Conservation (phyloP, 2,329 filamentous ascomycete genomes). For the Ophiocordyceps sinensis region DNA sequence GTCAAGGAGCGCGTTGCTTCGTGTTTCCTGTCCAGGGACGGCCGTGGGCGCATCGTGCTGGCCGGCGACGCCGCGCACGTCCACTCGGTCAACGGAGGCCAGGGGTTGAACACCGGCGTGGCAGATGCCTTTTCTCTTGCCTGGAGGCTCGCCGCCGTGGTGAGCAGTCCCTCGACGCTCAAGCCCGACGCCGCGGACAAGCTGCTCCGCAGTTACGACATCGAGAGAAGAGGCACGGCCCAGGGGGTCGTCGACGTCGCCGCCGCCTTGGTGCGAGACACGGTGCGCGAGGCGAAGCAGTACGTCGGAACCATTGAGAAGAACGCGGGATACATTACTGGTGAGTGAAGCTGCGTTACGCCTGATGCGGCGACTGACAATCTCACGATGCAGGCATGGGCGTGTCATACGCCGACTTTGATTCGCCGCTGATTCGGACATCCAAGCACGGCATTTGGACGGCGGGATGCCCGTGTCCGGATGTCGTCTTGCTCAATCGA, state of each 20-base stretch:
- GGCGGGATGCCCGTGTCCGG: constrained; percentile 22
- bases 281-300: constrained; percentile 24
- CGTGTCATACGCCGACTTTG: constrained; percentile 21
- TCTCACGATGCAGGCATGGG: constrained; percentile 18
- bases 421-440: constrained; percentile 18
- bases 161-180: constrained; percentile 10
- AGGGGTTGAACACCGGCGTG: constrained; percentile 44
- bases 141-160: constrained; percentile 30
- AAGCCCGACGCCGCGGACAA: constrained; percentile 7
- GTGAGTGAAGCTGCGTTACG: constrained; percentile 11
- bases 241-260: constrained; percentile 31
- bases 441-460: constrained; percentile 21
- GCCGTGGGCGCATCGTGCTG: constrained; percentile 31
- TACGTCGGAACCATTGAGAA: constrained; percentile 32
- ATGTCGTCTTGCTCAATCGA: constrained; percentile 13
- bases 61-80: constrained; percentile 44
- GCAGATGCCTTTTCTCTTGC: constrained; percentile 39
- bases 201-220: constrained; percentile 27
- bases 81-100: constrained; percentile 39
- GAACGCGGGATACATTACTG: constrained; percentile 32
- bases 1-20: constrained; percentile 26
- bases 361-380: too few species aligned
- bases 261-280: constrained; percentile 29
- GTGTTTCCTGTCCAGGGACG: constrained; percentile 22
- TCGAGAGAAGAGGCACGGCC: constrained; percentile 27